Conservation (phyloP, 257 asterid species). For the Nicotiana tomentosiformis region DNA sequence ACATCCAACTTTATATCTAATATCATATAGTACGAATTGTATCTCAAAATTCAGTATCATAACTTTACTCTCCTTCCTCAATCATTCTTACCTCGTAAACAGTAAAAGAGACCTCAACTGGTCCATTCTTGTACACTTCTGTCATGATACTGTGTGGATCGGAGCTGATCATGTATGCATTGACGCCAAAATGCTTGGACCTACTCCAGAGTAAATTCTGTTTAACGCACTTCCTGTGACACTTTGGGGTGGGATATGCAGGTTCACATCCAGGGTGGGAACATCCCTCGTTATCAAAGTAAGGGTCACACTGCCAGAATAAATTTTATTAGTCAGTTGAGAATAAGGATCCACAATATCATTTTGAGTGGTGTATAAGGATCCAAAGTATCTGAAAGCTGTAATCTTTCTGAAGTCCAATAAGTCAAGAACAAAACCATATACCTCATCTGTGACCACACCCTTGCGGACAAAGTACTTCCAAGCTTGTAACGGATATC, state of each 20-base stretch:
- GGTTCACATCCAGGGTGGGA: constrained; percentile 98
- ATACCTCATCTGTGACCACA: constrained; percentile 93
- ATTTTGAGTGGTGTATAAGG: not conserved
- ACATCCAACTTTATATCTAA: not conserved
- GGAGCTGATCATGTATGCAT: constrained; percentile 49
- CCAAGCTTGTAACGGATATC: constrained; percentile 86
- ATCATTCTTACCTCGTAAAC: constrained; percentile 73
- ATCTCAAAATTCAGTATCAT: not conserved
- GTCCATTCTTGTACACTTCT: constrained; percentile 75
- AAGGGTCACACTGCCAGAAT: constrained; percentile 85
- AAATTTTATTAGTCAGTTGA: not conserved
- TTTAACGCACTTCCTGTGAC: constrained; percentile 56
- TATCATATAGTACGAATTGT: not conserved
- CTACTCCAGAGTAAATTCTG: constrained; percentile 60
- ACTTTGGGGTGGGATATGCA: constrained; percentile 78
- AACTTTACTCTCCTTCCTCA: not conserved
- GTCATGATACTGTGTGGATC: constrained; percentile 87
- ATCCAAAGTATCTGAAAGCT: not conserved
- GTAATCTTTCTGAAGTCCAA: not conserved
- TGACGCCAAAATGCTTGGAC: constrained; percentile 67
- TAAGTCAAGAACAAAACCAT: not conserved
- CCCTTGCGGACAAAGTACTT: constrained; percentile 66
- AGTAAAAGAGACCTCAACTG: constrained; percentile 88
- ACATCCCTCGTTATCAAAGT: constrained; percentile 83
- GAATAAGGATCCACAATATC: constrained; percentile 5